Evolutionary conservation across 2,329 filamentous ascomycete genomes (phyloP).

Genomic region (Thelonectria rubi): DNA sequence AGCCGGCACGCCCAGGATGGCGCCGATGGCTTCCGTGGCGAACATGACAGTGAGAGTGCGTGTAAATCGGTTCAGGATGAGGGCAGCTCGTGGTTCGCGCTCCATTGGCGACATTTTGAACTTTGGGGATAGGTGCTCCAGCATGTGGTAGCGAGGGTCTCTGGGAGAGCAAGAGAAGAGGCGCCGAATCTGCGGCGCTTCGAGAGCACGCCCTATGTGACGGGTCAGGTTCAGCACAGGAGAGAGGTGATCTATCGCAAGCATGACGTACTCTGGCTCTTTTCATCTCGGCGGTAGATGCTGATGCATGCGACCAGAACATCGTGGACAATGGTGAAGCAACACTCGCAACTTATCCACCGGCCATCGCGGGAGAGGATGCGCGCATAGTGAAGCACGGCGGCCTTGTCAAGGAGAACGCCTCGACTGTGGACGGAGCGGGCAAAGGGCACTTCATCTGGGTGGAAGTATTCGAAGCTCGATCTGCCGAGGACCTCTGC

Average conservation of each 20-base stretch:
- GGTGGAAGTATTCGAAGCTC: constrained; percentile 87
- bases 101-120: constrained; percentile 71
- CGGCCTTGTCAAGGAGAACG: constrained; percentile 82
- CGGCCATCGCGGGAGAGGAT: constrained; percentile 73
- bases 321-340: constrained; percentile 89
- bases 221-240: constrained; percentile 22
- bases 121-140: constrained; percentile 84
- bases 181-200: constrained; percentile 80
- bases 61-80: constrained; percentile 89
- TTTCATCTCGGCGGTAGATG: constrained; percentile 74
- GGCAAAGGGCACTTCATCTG: constrained; percentile 80
- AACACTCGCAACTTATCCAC: constrained; percentile 86
- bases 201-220: constrained; percentile 73
- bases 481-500: constrained; percentile 79
- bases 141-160: constrained; percentile 89
- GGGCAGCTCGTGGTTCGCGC: constrained; percentile 82
- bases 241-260: background rate
- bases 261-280: constrained; percentile 74
- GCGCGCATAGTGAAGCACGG: constrained; percentile 81
- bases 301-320: constrained; percentile 86
- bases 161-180: constrained; percentile 83
- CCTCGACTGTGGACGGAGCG: constrained; percentile 76
- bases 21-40: constrained; percentile 77
- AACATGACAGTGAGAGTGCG: constrained; percentile 87
- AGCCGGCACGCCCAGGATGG: constrained; percentile 78